Conservation (phyloP, 2,329 filamentous ascomycete genomes). For the Anthostomella pinea region DNA sequence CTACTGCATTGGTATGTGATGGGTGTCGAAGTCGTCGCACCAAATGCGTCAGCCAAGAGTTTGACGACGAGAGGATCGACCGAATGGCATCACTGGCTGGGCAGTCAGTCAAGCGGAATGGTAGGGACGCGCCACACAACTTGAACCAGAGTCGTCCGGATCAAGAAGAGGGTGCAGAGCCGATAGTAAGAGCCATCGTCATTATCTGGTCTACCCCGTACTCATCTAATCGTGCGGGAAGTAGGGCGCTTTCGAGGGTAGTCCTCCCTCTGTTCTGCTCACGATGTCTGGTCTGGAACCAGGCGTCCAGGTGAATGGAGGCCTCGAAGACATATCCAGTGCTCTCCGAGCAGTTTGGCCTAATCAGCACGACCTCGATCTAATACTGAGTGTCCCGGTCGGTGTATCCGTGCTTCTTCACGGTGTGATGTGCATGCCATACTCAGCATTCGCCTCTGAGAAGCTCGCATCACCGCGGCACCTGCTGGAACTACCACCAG, state of each 20-base stretch:
- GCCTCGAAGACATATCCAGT: slow-evolving; percentile 25
- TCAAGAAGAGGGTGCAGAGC: too few relatives aligned
- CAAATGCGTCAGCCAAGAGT: slow-evolving; percentile 48
- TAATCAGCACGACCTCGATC: slow-evolving; percentile 33
- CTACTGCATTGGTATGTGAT: slow-evolving; percentile 39
- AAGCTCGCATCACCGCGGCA: slow-evolving; percentile 22
- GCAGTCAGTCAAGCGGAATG: too few relatives aligned
- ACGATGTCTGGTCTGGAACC: not conserved
- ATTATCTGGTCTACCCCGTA: too few relatives aligned
- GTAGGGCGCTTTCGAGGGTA: too few relatives aligned
- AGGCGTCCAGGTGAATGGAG: slow-evolving; percentile 7
- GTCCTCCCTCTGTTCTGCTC: too few relatives aligned
- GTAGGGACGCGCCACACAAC: too few relatives aligned
- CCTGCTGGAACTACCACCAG: slow-evolving; percentile 32
- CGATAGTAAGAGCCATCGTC: too few relatives aligned
- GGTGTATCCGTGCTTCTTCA: slow-evolving; percentile 34
- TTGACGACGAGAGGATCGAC: slow-evolving; percentile 38
- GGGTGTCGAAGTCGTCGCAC: slow-evolving; percentile 44
- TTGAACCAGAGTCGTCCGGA: too few relatives aligned
- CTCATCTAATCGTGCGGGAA: too few relatives aligned
- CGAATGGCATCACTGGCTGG: too few relatives aligned
- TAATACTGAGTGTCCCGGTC: slow-evolving; percentile 33
- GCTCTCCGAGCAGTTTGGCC: slow-evolving; percentile 39
- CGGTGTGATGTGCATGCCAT: slow-evolving; percentile 34
- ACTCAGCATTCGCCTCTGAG: slow-evolving; percentile 18